Evolutionary conservation across 495 filamentous ascomycete species (phyloP).

Genomic region (Aspergillus coremiiformis): DNA sequence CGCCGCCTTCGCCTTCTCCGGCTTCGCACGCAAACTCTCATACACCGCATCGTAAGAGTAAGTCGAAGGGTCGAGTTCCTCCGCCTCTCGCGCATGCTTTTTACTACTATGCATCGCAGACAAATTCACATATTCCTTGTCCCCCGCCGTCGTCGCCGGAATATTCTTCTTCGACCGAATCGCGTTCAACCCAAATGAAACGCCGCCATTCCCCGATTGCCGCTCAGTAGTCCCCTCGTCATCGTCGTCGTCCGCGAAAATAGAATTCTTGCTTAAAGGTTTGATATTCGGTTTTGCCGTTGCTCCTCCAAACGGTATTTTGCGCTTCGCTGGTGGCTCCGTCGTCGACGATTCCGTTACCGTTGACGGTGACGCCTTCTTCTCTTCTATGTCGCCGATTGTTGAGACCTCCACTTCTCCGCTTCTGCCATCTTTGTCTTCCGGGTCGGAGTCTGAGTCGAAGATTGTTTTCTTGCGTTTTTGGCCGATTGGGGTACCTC

Average conservation of each 20-base stretch:
- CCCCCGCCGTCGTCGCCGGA: conserved; percentile 7
- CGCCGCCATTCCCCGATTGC: background rate
- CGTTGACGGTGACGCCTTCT: conserved; percentile 11
- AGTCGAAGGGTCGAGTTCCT: conserved; percentile 44
- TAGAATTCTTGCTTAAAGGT: conserved; percentile 30
- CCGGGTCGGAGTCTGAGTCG: conserved; percentile 40
- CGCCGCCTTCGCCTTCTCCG: conserved; percentile 18
- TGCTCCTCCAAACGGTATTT: conserved; percentile 19
- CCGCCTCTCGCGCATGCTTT: conserved; percentile 40
- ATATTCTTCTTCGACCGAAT: background rate
- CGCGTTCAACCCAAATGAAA: conserved; percentile 3
- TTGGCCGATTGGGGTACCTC: conserved; percentile 31
- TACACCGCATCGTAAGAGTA: conserved; percentile 54
- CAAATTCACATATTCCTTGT: conserved; percentile 40
- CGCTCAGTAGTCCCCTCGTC: conserved; percentile 16
- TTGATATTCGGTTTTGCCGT: conserved; percentile 23
- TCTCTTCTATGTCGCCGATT: conserved; percentile 33
- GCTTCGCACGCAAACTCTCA: conserved; percentile 43
- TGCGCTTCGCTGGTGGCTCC: conserved; percentile 31
- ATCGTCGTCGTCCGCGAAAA: conserved; percentile 37
- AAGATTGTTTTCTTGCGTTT: conserved; percentile 48
- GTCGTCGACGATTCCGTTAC: conserved; percentile 8
- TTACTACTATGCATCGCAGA: conserved; percentile 41
- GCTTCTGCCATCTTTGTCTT: conserved; percentile 14
- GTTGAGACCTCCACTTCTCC: conserved; percentile 33